These are phyloP conservation scores for Aureobasidium pullulans DNA, from an alignment of 2,329 filamentous ascomycete genomes.

Conservation along the genomic window DNA sequence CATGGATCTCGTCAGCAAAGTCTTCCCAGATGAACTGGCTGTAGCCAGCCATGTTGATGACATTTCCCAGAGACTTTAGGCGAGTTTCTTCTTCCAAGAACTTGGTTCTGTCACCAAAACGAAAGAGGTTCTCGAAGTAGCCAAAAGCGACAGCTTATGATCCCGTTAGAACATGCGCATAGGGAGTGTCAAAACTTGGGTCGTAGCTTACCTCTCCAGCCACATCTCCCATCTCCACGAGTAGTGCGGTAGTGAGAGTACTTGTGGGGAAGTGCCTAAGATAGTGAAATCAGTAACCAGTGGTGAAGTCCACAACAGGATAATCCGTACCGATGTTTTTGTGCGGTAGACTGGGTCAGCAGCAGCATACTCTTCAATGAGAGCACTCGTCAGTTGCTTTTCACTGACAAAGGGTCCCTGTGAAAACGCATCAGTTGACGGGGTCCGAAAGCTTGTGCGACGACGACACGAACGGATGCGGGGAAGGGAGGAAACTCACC, in stretches of 20 bases:
- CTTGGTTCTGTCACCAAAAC: conserved; percentile 55
- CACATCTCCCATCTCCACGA: conserved; percentile 90
- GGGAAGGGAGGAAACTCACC: conserved; percentile 34
- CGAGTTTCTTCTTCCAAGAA: conserved; percentile 65
- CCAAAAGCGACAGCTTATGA: conserved; percentile 77
- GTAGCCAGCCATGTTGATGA: conserved; percentile 64
- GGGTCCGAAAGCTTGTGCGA: conserved; percentile 5
- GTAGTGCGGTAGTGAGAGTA: conserved; percentile 52
- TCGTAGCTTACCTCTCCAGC: conserved; percentile 79
- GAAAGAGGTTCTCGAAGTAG: conserved; percentile 82
- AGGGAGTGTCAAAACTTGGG: conserved; percentile 7
- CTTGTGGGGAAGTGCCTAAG: conserved; percentile 67
- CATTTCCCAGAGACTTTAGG: conserved; percentile 61
- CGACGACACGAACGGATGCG: background rate
- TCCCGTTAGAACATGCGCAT: conserved; percentile 22
- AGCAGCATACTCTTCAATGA: conserved; percentile 79
- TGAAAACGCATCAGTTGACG: conserved; percentile 4
- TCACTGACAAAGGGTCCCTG: conserved; percentile 79
- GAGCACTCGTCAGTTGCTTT: conserved; percentile 66
- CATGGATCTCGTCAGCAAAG: conserved; percentile 69
- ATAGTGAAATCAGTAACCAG: background rate
- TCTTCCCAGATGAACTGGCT: conserved; percentile 67
- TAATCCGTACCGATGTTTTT: conserved; percentile 71
- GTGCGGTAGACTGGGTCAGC: conserved; percentile 77
- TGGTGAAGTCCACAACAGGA: background rate